Conservation (phyloP, 2,329 filamentous ascomycete species). For the Cercospora sesami region DNA sequence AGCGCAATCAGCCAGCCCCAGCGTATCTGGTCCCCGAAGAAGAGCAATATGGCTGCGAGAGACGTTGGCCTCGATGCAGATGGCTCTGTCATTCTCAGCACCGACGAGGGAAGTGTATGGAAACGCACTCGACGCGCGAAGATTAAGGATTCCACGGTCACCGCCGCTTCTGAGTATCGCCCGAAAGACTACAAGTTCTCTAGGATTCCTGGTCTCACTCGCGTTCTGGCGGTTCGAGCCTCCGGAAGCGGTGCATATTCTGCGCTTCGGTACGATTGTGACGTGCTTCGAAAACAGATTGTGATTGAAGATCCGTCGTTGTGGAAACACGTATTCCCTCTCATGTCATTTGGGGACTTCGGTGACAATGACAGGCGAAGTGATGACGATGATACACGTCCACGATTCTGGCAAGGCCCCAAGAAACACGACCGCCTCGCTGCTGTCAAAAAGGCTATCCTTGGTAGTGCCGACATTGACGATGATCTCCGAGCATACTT, state of each 20-base stretch:
- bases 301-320: conserved; percentile 65
- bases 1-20: conserved; percentile 75
- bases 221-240: conserved; percentile 78
- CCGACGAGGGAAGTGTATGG: conserved; percentile 90
- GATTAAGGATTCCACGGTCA: conserved; percentile 64
- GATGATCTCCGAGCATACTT: conserved; percentile 59
- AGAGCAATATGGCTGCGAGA: conserved; percentile 76
- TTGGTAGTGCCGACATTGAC: conserved; percentile 67
- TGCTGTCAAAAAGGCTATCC: conserved; percentile 55
- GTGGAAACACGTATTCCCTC: conserved; percentile 69
- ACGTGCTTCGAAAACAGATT: conserved; percentile 74
- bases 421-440: conserved; percentile 51
- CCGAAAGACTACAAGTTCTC: conserved; percentile 94
- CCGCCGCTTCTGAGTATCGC: conserved; percentile 57
- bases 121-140: conserved; percentile 79
- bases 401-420: conserved; percentile 52
- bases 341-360: conserved; percentile 69
- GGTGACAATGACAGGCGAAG: conserved; percentile 23
- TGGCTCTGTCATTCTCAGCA: conserved; percentile 91
- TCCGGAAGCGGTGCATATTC: conserved; percentile 89
- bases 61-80: conserved; percentile 90
- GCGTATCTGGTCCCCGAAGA: conserved; percentile 85
- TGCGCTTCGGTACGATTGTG: conserved; percentile 78
- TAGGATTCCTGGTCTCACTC: conserved; percentile 81
- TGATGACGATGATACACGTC: conserved; percentile 48